A percentile compares a stretch with the other conserved stretches of the same genome.
These are phyloP conservation scores for Lepidium didymum DNA, from an alignment of 345 rosid species.

Conservation along the genomic window DNA sequence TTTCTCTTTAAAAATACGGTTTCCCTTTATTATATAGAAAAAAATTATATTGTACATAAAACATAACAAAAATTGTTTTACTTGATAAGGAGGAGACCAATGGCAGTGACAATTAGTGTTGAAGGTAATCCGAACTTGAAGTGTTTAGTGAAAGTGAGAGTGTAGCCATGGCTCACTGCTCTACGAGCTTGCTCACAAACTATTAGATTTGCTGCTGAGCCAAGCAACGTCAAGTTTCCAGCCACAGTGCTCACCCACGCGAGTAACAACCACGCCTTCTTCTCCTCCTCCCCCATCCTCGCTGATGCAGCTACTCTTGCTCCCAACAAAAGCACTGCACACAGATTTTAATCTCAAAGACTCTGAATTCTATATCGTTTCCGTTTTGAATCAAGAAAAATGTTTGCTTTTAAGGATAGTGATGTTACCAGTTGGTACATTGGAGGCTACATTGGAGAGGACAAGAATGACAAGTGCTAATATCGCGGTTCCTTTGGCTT, in stretches of 20 bases:
- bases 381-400: slow-evolving; percentile 10
- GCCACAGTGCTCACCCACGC: slow-evolving; percentile 90
- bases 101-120: slow-evolving; percentile 54
- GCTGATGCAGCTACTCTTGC: slow-evolving; percentile 69
- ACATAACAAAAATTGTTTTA: not conserved
- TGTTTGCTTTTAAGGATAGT: not conserved
- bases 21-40: too few species aligned
- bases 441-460: slow-evolving; percentile 75
- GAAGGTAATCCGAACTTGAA: slow-evolving; percentile 77
- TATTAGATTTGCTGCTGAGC: slow-evolving; percentile 85
- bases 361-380: not conserved
- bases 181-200: slow-evolving; percentile 83
- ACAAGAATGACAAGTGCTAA: slow-evolving; percentile 58
- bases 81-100: slow-evolving; percentile 52
- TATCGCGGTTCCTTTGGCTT: slow-evolving; percentile 44
- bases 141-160: slow-evolving; percentile 63
- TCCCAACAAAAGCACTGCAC: slow-evolving; percentile 68
- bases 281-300: slow-evolving; percentile 44
- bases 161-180: slow-evolving; percentile 42
- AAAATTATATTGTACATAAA: too few species aligned
- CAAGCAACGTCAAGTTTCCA: slow-evolving; percentile 73
- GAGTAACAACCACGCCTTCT: slow-evolving; percentile 76
- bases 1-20: too few species aligned
- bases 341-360: not conserved
- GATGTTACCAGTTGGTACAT: slow-evolving; percentile 75